Evolutionary conservation across 2,329 filamentous ascomycete species (phyloP).

Genomic region (Scedosporium dehoogii): DNA sequence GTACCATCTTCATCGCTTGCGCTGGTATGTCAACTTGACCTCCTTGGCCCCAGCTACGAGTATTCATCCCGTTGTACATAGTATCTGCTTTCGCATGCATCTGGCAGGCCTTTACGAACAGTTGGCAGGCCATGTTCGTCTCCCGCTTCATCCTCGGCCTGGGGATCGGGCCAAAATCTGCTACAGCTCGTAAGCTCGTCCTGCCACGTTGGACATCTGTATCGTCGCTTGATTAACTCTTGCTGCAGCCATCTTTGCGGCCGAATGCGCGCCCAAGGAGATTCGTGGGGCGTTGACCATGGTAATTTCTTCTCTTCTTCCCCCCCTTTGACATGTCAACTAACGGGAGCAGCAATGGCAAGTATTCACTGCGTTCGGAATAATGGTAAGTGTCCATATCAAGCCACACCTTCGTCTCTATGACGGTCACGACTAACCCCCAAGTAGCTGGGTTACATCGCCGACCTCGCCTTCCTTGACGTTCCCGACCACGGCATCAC

Average conservation of each 20-base stretch:
- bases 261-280: constrained; percentile 53
- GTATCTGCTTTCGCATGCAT: constrained; percentile 47
- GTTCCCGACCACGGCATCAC: constrained; percentile 40
- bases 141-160: constrained; percentile 61
- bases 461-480: constrained; percentile 51
- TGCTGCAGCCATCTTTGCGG: constrained; percentile 50
- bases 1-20: constrained; percentile 62
- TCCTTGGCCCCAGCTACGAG: not conserved
- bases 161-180: constrained; percentile 60
- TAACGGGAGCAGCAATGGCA: constrained; percentile 6
- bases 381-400: constrained; percentile 24
- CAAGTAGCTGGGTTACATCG: constrained; percentile 40
- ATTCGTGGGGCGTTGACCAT: constrained; percentile 63
- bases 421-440: not conserved
- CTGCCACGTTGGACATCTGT: not conserved
- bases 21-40: constrained; percentile 32
- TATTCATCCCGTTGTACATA: constrained; percentile 29
- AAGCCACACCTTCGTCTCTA: not conserved
- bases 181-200: constrained; percentile 38
- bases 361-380: constrained; percentile 41
- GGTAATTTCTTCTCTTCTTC: constrained; percentile 16
- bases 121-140: constrained; percentile 59
- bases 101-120: constrained; percentile 35
- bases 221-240: constrained; percentile 12
- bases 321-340: not conserved